Base-by-base conservation (phyloP, 257 asterid species). In the Misopates orontium region DNA sequence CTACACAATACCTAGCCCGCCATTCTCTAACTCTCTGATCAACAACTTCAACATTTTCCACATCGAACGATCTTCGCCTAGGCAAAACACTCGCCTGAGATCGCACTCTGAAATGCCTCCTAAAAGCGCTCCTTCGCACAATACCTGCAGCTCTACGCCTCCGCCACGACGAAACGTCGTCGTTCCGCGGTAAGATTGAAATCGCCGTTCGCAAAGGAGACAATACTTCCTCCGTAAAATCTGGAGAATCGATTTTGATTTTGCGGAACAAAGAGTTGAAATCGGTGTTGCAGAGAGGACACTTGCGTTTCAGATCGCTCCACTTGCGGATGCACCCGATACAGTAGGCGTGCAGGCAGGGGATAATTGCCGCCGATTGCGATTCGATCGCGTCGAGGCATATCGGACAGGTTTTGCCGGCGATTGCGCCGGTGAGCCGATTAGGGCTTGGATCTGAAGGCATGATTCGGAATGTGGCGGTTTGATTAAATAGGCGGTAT, bases 271-370 rank as follows among this genome's bases (percentile, higher is more conserved):
- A 82, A 3, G 84, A 79, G 54, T 69, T 65, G 58, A 82, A 77
- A 10, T 63, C 66, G 17, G 74, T 64, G 66, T 73, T 79, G 73
- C 91, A 84, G 51, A 82, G 80, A 52, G 88, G 91, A 63, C 91
- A 84, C 10, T 66, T 79, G 60, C 78, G 78, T 78, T 82, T 84
- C 66, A 79, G 20, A 48, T 63, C 47, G 78, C 91, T 82, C 91
- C 91, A 84, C 69, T 65, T 66, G 71, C 79, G 76, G 78, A 84
- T 84, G 72, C 88, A 84, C 1, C 28, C 70, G 52, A 71, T 24
- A 50, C 91, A 82, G 56, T 82, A 84, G 47, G 81, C 77, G 79
- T 84, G 91, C 74, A 53, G 50, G 63, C 91, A 84, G 61, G 78
- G 76, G 40, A 68, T 65, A 8, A 84, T 18, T 17, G 73, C 70